Base-by-base conservation (phyloP, 2,329 filamentous ascomycete genomes). In the Sporothrix sp. region DNA sequence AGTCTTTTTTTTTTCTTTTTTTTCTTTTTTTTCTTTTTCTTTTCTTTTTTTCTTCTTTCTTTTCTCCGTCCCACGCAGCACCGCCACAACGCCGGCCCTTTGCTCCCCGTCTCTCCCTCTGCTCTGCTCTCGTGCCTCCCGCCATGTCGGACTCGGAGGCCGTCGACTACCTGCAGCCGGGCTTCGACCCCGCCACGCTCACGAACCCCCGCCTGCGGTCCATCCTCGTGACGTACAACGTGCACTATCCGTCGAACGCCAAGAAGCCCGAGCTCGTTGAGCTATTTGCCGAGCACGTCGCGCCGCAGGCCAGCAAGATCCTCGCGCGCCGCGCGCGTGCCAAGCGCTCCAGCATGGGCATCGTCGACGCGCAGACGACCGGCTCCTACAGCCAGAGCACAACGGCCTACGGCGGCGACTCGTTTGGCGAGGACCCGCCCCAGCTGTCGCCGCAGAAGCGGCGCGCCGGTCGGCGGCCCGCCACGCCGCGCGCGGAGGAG, bases 261-360 rank as follows among this genome's bases (percentile, higher is more conserved):
- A 98, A 97, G 71, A 98, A 98, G 71, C 72, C 81, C 0, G 84
- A 95, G 62, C 80, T 98, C 20, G 75, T 98, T 54, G 81, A 85
- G 7, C 80, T 97, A 42, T 89, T 98, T 67, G 82, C 84, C 62
- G 74, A 85, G 28, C 73, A 93, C 56, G 77, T 98, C 25, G 69
- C 87, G 4, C 85, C 91, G 0, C 84, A 91, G 60, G 84, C 87
- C 2, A 78, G 79, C 58, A 86, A 84, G 66, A 77, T 97, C 21
- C 74, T 95, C 28, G 77, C 79, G 11, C 81, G 84, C 48, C 81
- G 85, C 59, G 82, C 85, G 37, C 79, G 82, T 52, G 90, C 89
- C 13, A 89, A 89, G 70, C 82, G 91, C 54, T 90, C 88, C 2
- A 91, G 89, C 65, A 82, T 77, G 65, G 93, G 94, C 50, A 98